A percentile compares a stretch with the other conserved stretches of the same genome.
Evolutionary conservation across 2,329 filamentous ascomycete species (phyloP).

Genomic region (Lecanoromycetidae sp.): DNA sequence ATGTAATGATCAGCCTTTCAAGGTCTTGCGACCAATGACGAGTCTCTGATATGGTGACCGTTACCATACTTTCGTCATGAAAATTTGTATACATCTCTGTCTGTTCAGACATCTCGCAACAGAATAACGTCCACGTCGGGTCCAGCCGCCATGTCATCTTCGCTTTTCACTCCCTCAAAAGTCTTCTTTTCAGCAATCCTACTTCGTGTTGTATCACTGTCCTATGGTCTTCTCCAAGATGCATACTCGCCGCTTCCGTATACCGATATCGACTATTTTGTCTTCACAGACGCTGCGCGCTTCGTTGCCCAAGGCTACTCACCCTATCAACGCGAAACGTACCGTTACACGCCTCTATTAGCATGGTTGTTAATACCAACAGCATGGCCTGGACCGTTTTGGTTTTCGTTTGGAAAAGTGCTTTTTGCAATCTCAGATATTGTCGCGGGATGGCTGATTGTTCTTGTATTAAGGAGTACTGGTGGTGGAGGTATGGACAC

Average conservation of each 20-base stretch:
- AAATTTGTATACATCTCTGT: too few species aligned
- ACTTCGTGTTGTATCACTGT: conserved; percentile 58
- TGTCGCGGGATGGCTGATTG: conserved; percentile 68
- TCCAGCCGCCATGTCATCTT: conserved; percentile 2
- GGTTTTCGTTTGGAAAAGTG: conserved; percentile 77
- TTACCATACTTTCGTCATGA: too few species aligned
- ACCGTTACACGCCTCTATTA: conserved; percentile 88
- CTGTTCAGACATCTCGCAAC: too few species aligned
- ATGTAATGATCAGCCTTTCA: too few species aligned
- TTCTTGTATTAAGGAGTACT: conserved; percentile 37
- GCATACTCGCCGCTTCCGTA: conserved; percentile 87
- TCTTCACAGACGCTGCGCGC: conserved; percentile 90
- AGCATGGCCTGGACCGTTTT: conserved; percentile 42
- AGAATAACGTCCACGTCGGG: too few species aligned
- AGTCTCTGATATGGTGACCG: too few species aligned
- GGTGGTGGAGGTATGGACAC: conserved; percentile 34
- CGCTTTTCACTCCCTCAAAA: conserved; percentile 8
- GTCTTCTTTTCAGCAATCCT: conserved; percentile 10
- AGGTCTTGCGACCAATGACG: too few species aligned
- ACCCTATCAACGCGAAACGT: conserved; percentile 83
- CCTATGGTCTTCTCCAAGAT: conserved; percentile 91
- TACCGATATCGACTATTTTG: conserved; percentile 96
- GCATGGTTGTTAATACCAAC: conserved; percentile 86
- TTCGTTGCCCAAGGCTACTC: conserved; percentile 56
- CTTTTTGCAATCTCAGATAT: conserved; percentile 78